These are phyloP conservation scores for Beta vulgaris DNA, from an alignment of 148 eudicot genomes.

Conservation along the genomic window DNA sequence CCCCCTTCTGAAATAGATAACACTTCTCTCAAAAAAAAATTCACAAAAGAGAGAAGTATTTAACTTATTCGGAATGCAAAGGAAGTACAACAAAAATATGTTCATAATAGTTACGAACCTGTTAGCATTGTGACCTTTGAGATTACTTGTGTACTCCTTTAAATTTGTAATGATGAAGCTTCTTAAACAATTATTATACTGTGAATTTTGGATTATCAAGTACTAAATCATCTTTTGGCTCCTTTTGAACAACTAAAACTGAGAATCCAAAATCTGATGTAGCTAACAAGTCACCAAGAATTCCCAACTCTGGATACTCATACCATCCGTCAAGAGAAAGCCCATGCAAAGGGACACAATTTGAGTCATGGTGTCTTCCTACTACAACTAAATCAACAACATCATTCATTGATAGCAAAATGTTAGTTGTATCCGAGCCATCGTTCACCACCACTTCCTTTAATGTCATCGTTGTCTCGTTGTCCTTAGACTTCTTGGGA, in stretches of 20 bases:
- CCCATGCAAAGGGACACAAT: conserved; percentile 19
- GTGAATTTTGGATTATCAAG: background rate
- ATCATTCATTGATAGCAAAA: conserved; percentile 24
- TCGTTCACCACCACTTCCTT: conserved; percentile 28
- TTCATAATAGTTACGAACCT: too few species aligned
- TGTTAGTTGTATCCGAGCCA: conserved; percentile 28
- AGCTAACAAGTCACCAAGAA: conserved; percentile 35
- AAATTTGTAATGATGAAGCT: background rate
- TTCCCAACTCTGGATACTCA: conserved; percentile 39
- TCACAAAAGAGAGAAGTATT: too few species aligned
- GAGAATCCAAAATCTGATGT: conserved; percentile 31
- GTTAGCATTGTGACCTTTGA: background rate
- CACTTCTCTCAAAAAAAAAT: too few species aligned
- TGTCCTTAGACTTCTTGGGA: background rate
- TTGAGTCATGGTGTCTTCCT: conserved; percentile 33
- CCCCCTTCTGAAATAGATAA: too few species aligned
- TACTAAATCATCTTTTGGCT: background rate
- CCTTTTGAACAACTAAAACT: conserved; percentile 33
- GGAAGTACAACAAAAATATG: too few species aligned
- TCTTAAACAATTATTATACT: background rate
- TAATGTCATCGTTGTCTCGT: conserved; percentile 1
- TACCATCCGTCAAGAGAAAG: conserved; percentile 30
- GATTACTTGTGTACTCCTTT: background rate
- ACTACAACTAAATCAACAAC: conserved; percentile 29
- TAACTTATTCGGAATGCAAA: too few species aligned